A percentile compares a stretch with the other conserved stretches of the same genome.
phyloP scores from a whole-genome alignment of 805 yeast genomes.

The Hanseniaspora valbyensis region DNA sequence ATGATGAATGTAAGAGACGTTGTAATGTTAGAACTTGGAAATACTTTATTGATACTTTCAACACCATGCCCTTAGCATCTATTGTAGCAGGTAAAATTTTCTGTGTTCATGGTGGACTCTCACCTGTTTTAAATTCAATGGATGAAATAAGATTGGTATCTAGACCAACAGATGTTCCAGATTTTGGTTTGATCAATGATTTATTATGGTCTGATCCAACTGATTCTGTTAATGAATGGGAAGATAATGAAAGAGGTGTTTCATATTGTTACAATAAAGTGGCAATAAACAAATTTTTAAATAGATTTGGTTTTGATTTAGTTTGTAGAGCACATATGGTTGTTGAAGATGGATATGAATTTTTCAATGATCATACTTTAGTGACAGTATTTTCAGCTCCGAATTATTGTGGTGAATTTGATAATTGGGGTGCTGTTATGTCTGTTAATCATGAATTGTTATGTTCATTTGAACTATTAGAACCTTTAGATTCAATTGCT shows the following conservation, averaged over 20 bases:
- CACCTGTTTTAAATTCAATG: slow-evolving; percentile 54
- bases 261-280: slow-evolving; percentile 64
- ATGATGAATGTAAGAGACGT: slow-evolving; percentile 93
- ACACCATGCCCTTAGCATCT: slow-evolving; percentile 90
- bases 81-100: slow-evolving; percentile 89
- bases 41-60: slow-evolving; percentile 84
- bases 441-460: slow-evolving; percentile 54
- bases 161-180: slow-evolving; percentile 78
- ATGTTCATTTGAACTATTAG: slow-evolving; percentile 78
- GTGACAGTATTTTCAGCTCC: slow-evolving; percentile 78
- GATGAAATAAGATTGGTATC: slow-evolving; percentile 55
- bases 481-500: slow-evolving; percentile 87
- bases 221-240: slow-evolving; percentile 46
- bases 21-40: slow-evolving; percentile 89
- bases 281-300: slow-evolving; percentile 56
- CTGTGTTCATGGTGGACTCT: slow-evolving; percentile 76
- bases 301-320: slow-evolving; percentile 57
- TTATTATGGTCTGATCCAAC: slow-evolving; percentile 79
- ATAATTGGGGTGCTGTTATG: slow-evolving; percentile 73
- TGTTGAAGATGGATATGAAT: slow-evolving; percentile 80
- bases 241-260: slow-evolving; percentile 72
- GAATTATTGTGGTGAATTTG: slow-evolving; percentile 72
- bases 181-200: slow-evolving; percentile 65
- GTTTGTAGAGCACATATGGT: slow-evolving; percentile 82
- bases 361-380: slow-evolving; percentile 58